Evolutionary conservation across 2,329 filamentous ascomycete species (phyloP).

Genomic region (Kalaharituber pfeilii): DNA sequence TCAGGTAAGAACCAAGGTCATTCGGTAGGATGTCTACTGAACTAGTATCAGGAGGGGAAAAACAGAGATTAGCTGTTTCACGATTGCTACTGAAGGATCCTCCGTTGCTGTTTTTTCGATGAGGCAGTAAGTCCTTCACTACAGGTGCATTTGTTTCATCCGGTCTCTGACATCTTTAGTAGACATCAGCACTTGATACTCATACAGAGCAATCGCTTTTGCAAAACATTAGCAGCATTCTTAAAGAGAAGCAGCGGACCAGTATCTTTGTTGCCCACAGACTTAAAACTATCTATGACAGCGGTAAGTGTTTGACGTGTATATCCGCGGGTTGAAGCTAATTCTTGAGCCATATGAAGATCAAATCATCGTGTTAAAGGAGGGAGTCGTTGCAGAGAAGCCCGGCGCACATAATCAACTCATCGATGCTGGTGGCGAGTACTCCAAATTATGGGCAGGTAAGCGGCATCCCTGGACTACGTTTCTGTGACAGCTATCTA

Average conservation of each 20-base stretch:
- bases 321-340: conserved; percentile 1
- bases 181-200: conserved; percentile 76
- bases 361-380: conserved; percentile 75
- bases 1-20: conserved; percentile 35
- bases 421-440: conserved; percentile 60
- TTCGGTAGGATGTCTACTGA: conserved; percentile 8
- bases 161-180: neutral
- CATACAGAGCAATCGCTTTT: conserved; percentile 84
- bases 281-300: conserved; percentile 81
- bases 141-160: neutral
- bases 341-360: conserved; percentile 31
- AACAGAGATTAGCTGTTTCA: conserved; percentile 74
- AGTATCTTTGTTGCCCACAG: conserved; percentile 92
- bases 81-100: conserved; percentile 76
- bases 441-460: conserved; percentile 82
- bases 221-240: conserved; percentile 79
- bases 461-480: conserved; percentile 11
- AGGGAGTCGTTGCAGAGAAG: conserved; percentile 66
- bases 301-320: conserved; percentile 27
- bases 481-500: neutral
- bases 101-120: conserved; percentile 79
- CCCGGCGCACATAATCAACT: conserved; percentile 70
- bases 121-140: conserved; percentile 45
- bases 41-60: conserved; percentile 47
- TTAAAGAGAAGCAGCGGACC: conserved; percentile 73